Percentiles rank a stretch among this genome's conserved stretches.
These are phyloP conservation scores for Keqinozyma sinolaborantium DNA, from an alignment of 1,139 yeast genomes.

Conservation along the genomic window DNA sequence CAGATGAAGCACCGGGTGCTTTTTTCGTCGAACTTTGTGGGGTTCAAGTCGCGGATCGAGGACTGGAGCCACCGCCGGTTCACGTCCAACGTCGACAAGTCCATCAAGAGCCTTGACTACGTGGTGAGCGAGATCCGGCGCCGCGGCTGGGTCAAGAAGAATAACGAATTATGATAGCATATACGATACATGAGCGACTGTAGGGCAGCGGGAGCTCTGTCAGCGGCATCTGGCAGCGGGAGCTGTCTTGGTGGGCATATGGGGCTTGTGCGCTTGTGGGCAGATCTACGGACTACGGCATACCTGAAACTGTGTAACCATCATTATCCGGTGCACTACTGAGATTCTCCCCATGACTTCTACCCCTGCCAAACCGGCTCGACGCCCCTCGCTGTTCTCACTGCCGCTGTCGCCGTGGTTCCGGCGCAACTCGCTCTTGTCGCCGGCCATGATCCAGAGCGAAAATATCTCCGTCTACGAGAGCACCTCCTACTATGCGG, in stretches of 20 bases:
- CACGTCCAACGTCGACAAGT: constrained; percentile 60
- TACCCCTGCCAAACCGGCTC: constrained; percentile 13
- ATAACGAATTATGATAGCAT: constrained; percentile 3
- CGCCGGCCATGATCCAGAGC: constrained; percentile 57
- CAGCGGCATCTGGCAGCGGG: too few species aligned
- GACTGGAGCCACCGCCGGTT: constrained; percentile 76
- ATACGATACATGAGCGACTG: not conserved
- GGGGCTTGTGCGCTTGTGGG: too few species aligned
- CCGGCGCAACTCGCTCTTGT: constrained; percentile 58
- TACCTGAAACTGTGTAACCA: too few species aligned
- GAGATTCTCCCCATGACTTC: too few species aligned
- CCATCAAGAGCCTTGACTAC: constrained; percentile 70
- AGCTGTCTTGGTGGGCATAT: too few species aligned
- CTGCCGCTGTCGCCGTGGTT: constrained; percentile 43
- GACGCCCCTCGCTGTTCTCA: constrained; percentile 43
- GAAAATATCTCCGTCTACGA: constrained; percentile 62
- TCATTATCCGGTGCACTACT: too few species aligned
- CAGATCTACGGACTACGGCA: too few species aligned
- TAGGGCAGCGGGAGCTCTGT: not conserved
- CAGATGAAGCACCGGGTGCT: constrained; percentile 52
- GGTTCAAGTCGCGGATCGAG: constrained; percentile 74
- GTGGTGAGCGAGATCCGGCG: constrained; percentile 59
- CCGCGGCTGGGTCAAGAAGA: constrained; percentile 2
- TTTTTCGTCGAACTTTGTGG: constrained; percentile 69
- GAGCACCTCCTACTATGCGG: constrained; percentile 28